Conservation (phyloP, 495 filamentous ascomycete species). For the Cercophora scortea region DNA sequence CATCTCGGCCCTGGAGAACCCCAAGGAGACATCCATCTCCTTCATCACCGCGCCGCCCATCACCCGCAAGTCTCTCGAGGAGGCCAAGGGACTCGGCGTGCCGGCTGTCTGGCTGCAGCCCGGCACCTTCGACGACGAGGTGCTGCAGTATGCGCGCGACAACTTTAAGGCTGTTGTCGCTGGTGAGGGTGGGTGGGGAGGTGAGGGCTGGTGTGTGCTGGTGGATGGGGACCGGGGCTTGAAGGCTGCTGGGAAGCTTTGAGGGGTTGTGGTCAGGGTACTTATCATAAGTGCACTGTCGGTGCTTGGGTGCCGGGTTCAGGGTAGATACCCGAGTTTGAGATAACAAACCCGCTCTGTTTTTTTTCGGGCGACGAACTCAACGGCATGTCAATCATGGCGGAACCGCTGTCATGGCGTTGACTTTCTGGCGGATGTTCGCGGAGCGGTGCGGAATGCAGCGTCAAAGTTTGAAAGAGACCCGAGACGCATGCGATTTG, state of each 20-base stretch:
- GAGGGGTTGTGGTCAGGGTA: too few species aligned
- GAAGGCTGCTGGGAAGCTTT: slow-evolving; percentile 44
- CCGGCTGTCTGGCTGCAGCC: slow-evolving; percentile 87
- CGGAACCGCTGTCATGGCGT: too few species aligned
- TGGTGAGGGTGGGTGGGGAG: slow-evolving; percentile 56
- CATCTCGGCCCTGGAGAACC: slow-evolving; percentile 53
- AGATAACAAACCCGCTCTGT: too few species aligned
- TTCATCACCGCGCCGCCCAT: slow-evolving; percentile 83
- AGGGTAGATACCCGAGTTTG: too few species aligned
- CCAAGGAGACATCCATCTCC: slow-evolving; percentile 64
- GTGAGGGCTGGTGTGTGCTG: slow-evolving; percentile 86
- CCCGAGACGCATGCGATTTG: too few species aligned
- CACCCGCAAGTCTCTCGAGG: slow-evolving; percentile 59
- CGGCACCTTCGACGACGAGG: slow-evolving; percentile 71
- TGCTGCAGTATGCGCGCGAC: slow-evolving; percentile 56
- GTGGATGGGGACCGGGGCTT: slow-evolving; percentile 77
- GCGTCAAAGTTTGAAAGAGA: too few species aligned
- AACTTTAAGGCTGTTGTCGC: slow-evolving; percentile 61
- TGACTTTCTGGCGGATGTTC: too few species aligned
- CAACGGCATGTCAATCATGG: too few species aligned
- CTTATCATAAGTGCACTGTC: too few species aligned
- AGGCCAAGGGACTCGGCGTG: slow-evolving; percentile 74
- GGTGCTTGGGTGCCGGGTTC: too few species aligned
- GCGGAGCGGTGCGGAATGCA: too few species aligned
- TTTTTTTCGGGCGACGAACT: too few species aligned